Conservation (phyloP, 2,329 filamentous ascomycete species). For the Emmonsiellopsis sp. region DNA sequence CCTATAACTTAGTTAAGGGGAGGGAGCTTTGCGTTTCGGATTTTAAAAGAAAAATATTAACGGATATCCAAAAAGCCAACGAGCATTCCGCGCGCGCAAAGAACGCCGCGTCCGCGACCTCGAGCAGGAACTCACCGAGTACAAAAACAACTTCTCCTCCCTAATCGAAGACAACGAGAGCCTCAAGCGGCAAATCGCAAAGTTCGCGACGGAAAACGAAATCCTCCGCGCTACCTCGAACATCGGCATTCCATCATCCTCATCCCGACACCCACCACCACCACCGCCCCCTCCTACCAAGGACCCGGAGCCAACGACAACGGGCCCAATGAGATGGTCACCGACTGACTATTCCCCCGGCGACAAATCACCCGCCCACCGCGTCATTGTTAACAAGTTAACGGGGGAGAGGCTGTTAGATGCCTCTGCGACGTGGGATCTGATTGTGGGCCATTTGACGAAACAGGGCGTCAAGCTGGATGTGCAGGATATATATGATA, state of each 20-base stretch:
- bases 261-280: conserved; percentile 27
- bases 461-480: conserved; percentile 72
- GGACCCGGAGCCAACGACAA: conserved; percentile 37
- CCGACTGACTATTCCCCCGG: conserved; percentile 59
- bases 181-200: conserved; percentile 73
- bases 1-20: not conserved
- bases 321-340: conserved; percentile 61
- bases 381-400: conserved; percentile 55
- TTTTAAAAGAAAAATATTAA: not conserved
- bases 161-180: conserved; percentile 77
- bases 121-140: conserved; percentile 68
- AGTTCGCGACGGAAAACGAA: conserved; percentile 82
- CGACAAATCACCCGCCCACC: conserved; percentile 45
- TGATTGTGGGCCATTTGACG: conserved; percentile 70
- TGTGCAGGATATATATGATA: conserved; percentile 69
- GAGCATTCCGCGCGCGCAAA: conserved; percentile 92
- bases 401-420: conserved; percentile 61
- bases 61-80: conserved; percentile 56
- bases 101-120: conserved; percentile 90
- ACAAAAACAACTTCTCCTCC: conserved; percentile 64
- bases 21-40: not conserved
- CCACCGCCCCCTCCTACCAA: conserved; percentile 1
- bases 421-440: conserved; percentile 76
- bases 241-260: conserved; percentile 19
- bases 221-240: conserved; percentile 72